Conservation (phyloP, 306 rosid genomes). For the Prunus dulcis region DNA sequence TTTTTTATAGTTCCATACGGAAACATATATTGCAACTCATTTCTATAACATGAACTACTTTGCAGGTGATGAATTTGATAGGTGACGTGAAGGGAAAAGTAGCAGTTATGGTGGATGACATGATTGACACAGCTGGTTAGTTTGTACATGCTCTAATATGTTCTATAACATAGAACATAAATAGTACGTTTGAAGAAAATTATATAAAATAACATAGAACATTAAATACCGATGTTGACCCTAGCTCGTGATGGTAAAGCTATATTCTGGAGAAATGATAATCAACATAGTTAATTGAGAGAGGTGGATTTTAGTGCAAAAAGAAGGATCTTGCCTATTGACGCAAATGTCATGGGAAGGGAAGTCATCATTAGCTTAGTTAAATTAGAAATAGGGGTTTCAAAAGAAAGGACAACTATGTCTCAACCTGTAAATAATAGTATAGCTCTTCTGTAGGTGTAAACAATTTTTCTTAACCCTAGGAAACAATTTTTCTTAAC, state of each 20-base stretch:
- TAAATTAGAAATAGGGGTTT: neutral
- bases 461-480: neutral
- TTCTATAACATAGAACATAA: neutral
- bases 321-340: constrained; percentile 9
- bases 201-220: neutral
- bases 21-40: constrained; percentile 8
- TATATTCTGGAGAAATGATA: neutral
- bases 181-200: neutral
- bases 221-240: neutral
- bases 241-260: neutral
- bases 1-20: neutral
- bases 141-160: constrained; percentile 1
- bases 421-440: neutral
- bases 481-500: neutral
- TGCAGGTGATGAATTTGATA: constrained; percentile 93
- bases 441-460: neutral
- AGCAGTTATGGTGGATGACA: constrained; percentile 96
- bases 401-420: neutral
- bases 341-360: neutral
- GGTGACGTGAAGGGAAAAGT: constrained; percentile 94
- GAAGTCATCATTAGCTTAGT: neutral
- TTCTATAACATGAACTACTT: constrained; percentile 11
- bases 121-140: constrained; percentile 96
- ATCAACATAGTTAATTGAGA: neutral
- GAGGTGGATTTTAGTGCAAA: neutral